Evolutionary conservation across 352 stramenopile genomes (phyloP), one percentile per base, ranked within the genome.

Genomic region (Globisporangium paroecandrum): DNA sequence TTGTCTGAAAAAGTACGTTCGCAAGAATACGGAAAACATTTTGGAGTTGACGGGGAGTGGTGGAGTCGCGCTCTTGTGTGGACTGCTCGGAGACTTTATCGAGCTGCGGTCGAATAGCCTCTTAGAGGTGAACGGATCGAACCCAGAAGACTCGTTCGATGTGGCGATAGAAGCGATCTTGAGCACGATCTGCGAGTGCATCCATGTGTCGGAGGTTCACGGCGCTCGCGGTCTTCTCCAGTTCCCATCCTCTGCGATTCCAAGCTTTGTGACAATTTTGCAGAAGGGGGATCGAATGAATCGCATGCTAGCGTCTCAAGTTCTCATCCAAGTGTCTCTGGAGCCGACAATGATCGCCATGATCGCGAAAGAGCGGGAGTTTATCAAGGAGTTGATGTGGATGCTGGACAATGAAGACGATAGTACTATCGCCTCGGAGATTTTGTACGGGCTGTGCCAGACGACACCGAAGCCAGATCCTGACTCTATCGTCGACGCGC

Each of bases 321-420:
- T 94, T 27, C 62, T 92, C 2, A 78, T 90, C n/a, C 76, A 87
- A 47, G 73, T 86, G 0, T 85, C 83, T 2, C 80, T 85, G 54
- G 83, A 92, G 56, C 77, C 79, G 4, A 81, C 81, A 2, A 71
- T 94, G 60, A 78, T 90, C 22, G 66, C 66, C 8, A 77, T 79
- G 53, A 69, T 91, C 54, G 70, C 78, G 1, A 77, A 84, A 41
- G 81, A 89, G 46, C 62, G 77, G 10, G 75, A 79, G 46, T 91
- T 92, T 36, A 78, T 92, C 47, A 82, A 86, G 25, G 82, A 94
- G 66, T 69, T 92, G 24, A 82, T 88, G 72, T 77, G 83, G 68
- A 84, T 94, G 73, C 70, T 94, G 18, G 83, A 89, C 41, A 87
- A 74, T 43, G 82, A 89, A 56, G 83, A 94, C 57, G 82, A 91